Percentiles rank a stretch among this genome's conserved stretches.
Evolutionary conservation across 139 green algal genomes (phyloP).

Genomic region (Choricystis sp.): DNA sequence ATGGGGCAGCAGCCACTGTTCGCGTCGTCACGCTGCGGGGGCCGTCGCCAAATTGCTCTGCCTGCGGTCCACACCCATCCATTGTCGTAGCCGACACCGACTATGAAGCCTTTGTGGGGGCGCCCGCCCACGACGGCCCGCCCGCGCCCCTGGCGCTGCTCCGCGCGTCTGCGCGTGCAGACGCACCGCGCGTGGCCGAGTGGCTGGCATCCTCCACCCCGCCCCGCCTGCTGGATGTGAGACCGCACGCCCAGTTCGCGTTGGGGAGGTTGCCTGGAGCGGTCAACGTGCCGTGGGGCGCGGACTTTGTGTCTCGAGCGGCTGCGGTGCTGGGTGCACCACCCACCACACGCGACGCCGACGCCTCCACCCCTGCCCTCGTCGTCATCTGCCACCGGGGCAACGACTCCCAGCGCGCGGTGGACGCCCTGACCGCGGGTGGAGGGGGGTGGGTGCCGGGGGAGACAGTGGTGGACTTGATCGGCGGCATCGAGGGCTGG

Average conservation of each 20-base stretch:
- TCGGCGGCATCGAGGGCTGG: too few species aligned
- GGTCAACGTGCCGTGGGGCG: conserved; percentile 1
- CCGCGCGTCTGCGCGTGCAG: too few species aligned
- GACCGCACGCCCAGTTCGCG: conserved; percentile 49
- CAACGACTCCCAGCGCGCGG: conserved; percentile 81
- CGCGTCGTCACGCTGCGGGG: conserved; percentile 50
- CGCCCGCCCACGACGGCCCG: conserved; percentile 21
- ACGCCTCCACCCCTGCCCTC: conserved; percentile 13
- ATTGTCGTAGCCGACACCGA: conserved; percentile 47
- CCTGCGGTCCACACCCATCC: conserved; percentile 33
- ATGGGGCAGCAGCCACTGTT: conserved; percentile 46
- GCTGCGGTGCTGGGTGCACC: too few species aligned
- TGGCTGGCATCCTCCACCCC: conserved; percentile 4
- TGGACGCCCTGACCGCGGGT: conserved; percentile 8
- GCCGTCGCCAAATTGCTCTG: conserved; percentile 29
- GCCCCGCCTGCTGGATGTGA: conserved; percentile 55
- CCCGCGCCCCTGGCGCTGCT: conserved; percentile 29
- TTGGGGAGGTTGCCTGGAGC: conserved; percentile 30
- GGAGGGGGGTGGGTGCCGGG: too few species aligned
- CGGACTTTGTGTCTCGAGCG: too few species aligned
- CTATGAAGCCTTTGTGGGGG: conserved; percentile 67
- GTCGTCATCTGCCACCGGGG: conserved; percentile 78
- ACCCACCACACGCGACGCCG: too few species aligned
- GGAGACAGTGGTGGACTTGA: too few species aligned
- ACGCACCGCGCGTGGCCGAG: conserved; percentile 20